These are phyloP conservation scores for Aspergillus nomiae DNA, from an alignment of 2,329 filamentous ascomycete genomes.

Conservation along the genomic window DNA sequence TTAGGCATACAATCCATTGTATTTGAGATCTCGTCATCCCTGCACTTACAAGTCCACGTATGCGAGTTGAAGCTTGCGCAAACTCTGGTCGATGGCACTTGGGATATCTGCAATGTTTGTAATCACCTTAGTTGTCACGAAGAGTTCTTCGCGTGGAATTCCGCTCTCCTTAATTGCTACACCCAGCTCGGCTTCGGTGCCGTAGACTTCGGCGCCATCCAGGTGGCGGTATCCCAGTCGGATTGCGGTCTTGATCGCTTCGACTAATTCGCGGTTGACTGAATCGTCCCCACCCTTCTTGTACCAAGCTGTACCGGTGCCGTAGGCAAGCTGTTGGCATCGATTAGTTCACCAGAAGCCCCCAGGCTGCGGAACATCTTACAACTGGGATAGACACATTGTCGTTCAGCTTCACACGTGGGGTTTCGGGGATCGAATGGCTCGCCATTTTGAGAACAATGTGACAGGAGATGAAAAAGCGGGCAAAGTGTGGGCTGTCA, in stretches of 20 bases:
- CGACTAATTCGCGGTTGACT: slow-evolving; percentile 57
- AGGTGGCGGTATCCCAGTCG: slow-evolving; percentile 63
- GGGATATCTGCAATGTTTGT: slow-evolving; percentile 58
- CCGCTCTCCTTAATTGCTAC: slow-evolving; percentile 51
- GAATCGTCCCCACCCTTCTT: slow-evolving; percentile 52
- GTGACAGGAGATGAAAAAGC: not conserved
- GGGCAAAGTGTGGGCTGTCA: not conserved
- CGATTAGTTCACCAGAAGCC: slow-evolving; percentile 5
- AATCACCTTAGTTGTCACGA: slow-evolving; percentile 60
- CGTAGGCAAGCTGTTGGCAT: slow-evolving; percentile 58
- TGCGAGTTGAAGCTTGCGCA: slow-evolving; percentile 62
- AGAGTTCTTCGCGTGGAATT: slow-evolving; percentile 50
- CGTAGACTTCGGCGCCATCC: slow-evolving; percentile 63
- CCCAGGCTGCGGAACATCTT: slow-evolving; percentile 18
- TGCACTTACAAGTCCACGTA: slow-evolving; percentile 62
- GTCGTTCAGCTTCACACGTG: slow-evolving; percentile 56
- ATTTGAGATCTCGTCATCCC: slow-evolving; percentile 37
- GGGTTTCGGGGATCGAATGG: not conserved
- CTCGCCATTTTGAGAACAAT: not conserved
- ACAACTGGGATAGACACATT: slow-evolving; percentile 59
- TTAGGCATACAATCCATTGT: too few relatives aligned
- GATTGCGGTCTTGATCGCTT: slow-evolving; percentile 59
- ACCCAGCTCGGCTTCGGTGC: slow-evolving; percentile 52
- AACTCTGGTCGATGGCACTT: slow-evolving; percentile 55
- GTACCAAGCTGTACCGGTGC: slow-evolving; percentile 66